Percentiles rank a stretch among this genome's conserved stretches.
Evolutionary conservation across 140 eudicot species (phyloP).

Genomic region (Artemisia princeps): DNA sequence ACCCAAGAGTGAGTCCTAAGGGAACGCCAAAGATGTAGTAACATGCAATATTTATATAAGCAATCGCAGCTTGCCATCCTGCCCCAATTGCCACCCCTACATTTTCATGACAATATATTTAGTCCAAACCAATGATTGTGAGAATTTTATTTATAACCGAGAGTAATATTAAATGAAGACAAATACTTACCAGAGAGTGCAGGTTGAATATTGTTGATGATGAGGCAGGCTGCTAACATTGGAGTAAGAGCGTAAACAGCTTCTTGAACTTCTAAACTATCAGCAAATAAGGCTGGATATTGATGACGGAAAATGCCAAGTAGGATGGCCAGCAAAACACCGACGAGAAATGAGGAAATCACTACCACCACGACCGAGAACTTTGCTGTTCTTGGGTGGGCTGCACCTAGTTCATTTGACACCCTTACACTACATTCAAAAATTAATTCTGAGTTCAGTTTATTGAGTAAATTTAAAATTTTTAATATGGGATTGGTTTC

Average conservation of each 20-base stretch:
- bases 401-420: constrained; percentile 72
- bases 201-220: constrained; percentile 60
- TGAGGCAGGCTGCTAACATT: constrained; percentile 43
- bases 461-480: background rate
- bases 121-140: background rate
- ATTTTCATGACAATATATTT: constrained; percentile 5
- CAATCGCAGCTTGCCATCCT: constrained; percentile 66
- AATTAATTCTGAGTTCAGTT: background rate
- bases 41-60: constrained; percentile 48
- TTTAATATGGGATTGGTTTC: too few species aligned
- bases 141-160: background rate
- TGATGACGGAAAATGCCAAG: constrained; percentile 41
- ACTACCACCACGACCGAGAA: constrained; percentile 56
- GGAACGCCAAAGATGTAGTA: constrained; percentile 53
- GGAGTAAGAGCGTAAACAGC: constrained; percentile 58
- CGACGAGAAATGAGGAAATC: constrained; percentile 35
- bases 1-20: constrained; percentile 37
- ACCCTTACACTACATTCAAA: constrained; percentile 50
- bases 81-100: constrained; percentile 60
- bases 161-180: background rate
- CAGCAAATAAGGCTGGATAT: constrained; percentile 53
- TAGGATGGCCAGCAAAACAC: constrained; percentile 32
- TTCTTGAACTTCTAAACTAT: constrained; percentile 37
- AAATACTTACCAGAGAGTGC: constrained; percentile 58
- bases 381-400: constrained; percentile 59